Conservation (phyloP, 2,329 filamentous ascomycete species). For the Aspergillus pseudotamarii region DNA sequence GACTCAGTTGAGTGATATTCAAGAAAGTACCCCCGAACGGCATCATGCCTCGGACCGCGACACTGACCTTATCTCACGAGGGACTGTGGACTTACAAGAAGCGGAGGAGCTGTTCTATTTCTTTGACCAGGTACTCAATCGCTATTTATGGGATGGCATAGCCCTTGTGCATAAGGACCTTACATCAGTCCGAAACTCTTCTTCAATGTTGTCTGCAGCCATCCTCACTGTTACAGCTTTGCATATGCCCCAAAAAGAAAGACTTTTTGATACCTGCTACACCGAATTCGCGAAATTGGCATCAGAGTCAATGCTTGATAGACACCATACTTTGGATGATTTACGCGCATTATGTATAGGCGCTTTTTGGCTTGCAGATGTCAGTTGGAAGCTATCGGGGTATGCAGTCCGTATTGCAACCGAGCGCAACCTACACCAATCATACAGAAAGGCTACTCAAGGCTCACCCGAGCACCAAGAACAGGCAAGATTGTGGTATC, state of each 20-base stretch:
- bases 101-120: conserved; percentile 46
- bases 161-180: conserved; percentile 51
- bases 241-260: conserved; percentile 51
- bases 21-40: conserved; percentile 35
- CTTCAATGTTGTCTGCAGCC: conserved; percentile 45
- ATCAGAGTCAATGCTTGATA: conserved; percentile 56
- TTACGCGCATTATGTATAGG: conserved; percentile 58
- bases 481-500: conserved; percentile 44
- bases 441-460: conserved; percentile 43
- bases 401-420: conserved; percentile 48
- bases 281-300: conserved; percentile 57
- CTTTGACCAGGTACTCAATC: conserved; percentile 46
- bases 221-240: conserved; percentile 56
- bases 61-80: conserved; percentile 56
- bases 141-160: conserved; percentile 47
- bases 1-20: conserved; percentile 46
- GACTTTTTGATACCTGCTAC: conserved; percentile 53
- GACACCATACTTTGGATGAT: conserved; percentile 54
- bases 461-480: conserved; percentile 42
- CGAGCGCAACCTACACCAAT: conserved; percentile 47
- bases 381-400: conserved; percentile 52
- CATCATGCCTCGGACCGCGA: conserved; percentile 37
- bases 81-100: conserved; percentile 48
- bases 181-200: conserved; percentile 50
- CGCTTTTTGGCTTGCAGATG: conserved; percentile 59